Conservation (phyloP, 352 stramenopile genomes). For the Globisporangium cylindrosporum region DNA sequence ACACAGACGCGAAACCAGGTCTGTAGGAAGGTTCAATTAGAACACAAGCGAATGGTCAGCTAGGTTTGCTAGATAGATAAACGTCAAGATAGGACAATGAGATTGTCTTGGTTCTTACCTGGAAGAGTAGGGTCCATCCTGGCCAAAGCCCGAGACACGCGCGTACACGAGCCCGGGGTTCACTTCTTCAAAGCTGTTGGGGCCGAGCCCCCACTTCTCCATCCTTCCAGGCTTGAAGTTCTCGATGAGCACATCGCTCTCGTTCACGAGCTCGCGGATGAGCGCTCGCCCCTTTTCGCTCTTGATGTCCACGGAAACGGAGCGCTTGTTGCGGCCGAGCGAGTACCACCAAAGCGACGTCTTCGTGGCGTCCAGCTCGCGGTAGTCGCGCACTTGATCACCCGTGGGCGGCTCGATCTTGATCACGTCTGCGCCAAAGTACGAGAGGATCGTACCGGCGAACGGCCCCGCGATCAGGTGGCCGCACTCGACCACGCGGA, state of each 20-base stretch:
- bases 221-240: conserved; percentile 88
- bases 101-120: conserved; percentile 19
- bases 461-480: conserved; percentile 82
- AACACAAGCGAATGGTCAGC: not conserved
- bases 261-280: conserved; percentile 64
- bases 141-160: conserved; percentile 81
- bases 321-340: conserved; percentile 86
- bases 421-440: conserved; percentile 90
- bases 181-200: conserved; percentile 59
- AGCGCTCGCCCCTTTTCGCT: conserved; percentile 57
- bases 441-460: conserved; percentile 80
- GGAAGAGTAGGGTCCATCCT: conserved; percentile 77
- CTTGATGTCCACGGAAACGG: conserved; percentile 80
- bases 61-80: not conserved
- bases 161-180: conserved; percentile 86
- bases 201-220: conserved; percentile 84
- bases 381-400: conserved; percentile 81
- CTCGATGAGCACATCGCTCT: conserved; percentile 87
- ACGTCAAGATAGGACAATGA: not conserved
- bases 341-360: conserved; percentile 90
- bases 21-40: conserved; percentile 16
- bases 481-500: conserved; percentile 77
- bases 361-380: conserved; percentile 62
- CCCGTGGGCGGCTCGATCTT: conserved; percentile 86
- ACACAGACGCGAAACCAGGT: conserved; percentile 83